These are phyloP conservation scores for Colletotrichum lentis DNA, from an alignment of 2,329 filamentous ascomycete species.

Conservation along the genomic window DNA sequence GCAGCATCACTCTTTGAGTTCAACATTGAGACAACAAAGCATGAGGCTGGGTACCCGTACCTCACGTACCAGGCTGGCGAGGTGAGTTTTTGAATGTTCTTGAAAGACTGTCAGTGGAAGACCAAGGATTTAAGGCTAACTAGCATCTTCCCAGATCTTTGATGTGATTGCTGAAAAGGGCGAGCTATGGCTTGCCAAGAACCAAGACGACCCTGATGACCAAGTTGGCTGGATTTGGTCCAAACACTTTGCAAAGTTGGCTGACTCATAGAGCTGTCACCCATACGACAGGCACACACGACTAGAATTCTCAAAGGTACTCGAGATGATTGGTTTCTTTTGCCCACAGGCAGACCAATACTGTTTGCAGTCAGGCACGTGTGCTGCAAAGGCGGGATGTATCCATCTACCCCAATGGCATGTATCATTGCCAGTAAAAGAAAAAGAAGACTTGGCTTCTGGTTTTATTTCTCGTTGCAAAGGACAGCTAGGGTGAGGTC, in stretches of 20 bases:
- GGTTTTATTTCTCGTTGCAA: conserved; percentile 1
- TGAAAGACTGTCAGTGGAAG: neutral
- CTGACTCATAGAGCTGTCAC: conserved; percentile 53
- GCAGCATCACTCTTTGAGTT: conserved; percentile 96
- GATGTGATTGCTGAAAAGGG: conserved; percentile 96
- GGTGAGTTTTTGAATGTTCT: conserved; percentile 58
- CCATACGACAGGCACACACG: conserved; percentile 5
- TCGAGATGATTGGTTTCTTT: conserved; percentile 16
- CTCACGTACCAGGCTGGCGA: conserved; percentile 95
- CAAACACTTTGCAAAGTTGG: conserved; percentile 86
- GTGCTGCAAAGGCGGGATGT: conserved; percentile 15
- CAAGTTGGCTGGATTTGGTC: conserved; percentile 98
- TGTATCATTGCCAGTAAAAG: conserved; percentile 21
- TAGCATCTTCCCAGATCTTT: conserved; percentile 67
- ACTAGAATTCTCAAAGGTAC: conserved; percentile 26
- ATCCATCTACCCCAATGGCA: neutral
- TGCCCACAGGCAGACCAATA: neutral
- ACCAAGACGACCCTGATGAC: conserved; percentile 85
- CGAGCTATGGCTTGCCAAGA: conserved; percentile 96
- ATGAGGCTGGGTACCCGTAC: conserved; percentile 95
- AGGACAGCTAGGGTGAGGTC: neutral
- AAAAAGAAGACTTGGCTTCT: neutral
- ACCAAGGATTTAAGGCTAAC: conserved; percentile 19
- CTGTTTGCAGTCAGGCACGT: conserved; percentile 33
- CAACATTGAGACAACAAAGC: conserved; percentile 90